These are phyloP conservation scores for Yamadazyma ubonensis DNA, from an alignment of 805 yeast genomes.

Conservation along the genomic window DNA sequence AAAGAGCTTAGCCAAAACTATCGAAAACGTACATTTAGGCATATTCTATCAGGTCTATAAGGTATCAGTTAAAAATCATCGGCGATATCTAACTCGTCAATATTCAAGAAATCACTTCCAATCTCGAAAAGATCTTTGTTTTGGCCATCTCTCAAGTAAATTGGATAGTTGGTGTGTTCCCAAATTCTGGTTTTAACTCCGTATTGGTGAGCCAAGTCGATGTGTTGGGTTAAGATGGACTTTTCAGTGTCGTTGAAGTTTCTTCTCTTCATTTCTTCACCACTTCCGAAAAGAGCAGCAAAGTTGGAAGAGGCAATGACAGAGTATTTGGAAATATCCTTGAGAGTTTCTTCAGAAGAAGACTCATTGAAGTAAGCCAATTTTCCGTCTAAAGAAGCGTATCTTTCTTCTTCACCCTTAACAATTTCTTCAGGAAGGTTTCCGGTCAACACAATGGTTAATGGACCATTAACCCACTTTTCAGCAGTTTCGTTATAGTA, in stretches of 20 bases:
- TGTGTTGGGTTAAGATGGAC: constrained; percentile 20
- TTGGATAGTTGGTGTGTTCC: constrained; percentile 73
- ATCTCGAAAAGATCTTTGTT: constrained; percentile 48
- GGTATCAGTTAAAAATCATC: constrained; percentile 2
- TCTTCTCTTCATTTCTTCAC: constrained; percentile 17
- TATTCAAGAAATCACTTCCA: constrained; percentile 60
- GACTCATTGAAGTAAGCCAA: constrained; percentile 30
- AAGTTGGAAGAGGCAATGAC: constrained; percentile 47
- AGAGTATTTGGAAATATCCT: constrained; percentile 28
- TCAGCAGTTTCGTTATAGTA: constrained; percentile 39
- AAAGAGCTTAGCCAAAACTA: too few species aligned
- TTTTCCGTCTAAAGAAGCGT: constrained; percentile 55
- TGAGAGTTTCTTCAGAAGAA: constrained; percentile 23
- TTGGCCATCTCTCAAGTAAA: constrained; percentile 40
- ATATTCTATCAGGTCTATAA: too few species aligned
- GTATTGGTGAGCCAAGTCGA: constrained; percentile 46
- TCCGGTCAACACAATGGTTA: constrained; percentile 68
- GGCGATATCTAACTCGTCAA: constrained; percentile 48
- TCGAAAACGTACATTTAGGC: too few species aligned
- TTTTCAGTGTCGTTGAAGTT: constrained; percentile 33
- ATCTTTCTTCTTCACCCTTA: constrained; percentile 24
- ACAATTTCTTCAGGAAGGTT: constrained; percentile 49
- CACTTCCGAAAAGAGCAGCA: constrained; percentile 27
- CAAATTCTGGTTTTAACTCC: constrained; percentile 62
- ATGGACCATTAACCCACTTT: constrained; percentile 47